Evolutionary conservation across 73 alveolate genomes (phyloP), one percentile per base, ranked within the genome.

Genomic region (Paramecium sexaurelia): DNA sequence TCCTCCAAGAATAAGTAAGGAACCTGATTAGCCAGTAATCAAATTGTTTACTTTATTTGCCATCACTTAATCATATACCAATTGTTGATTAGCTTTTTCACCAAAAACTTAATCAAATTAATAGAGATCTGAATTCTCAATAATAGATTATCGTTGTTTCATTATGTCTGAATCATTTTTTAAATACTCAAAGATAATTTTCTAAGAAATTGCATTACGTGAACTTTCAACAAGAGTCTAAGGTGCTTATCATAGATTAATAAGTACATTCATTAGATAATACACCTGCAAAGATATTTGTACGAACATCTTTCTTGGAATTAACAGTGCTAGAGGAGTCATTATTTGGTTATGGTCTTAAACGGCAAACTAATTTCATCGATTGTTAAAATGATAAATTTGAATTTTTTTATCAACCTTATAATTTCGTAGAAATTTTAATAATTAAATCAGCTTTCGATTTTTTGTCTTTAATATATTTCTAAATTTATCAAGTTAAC

Each of bases 21-120:
- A 37, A 11, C 55, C 73, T 3, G 61, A 78, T 24, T 22, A 20
- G 5, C 90, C 90, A 78, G 43, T 78, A 6, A 78, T 41, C 15
- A 26, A 1, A 24, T 20, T 22, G 17, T 39, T 78, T 5, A 78
- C 55, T 78, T 78, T 78, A 24, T 10, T 20, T 7, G 75, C 40
- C 41, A 56, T 15, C 40, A 78, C 90, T 17, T 22, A 29, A 78
- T 78, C 90, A 17, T 78, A 78, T 8, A 78, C 17, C 27, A 24
- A 24, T 26, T 45, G 11, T 43, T 78, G 36, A 41, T 32, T 41
- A 4, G 90, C 71, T 61, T 71, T 71, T 78, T 45, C 90, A 17
- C 90, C 73, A 78, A 78, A 78, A n/a, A 78, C 90, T 3, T 78
- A 41, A 78, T 78, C 90, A 43, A 78, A 78, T 39, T 37, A 24